Conservation (phyloP, 2,329 filamentous ascomycete genomes). For the Aspergillus japonicus region DNA sequence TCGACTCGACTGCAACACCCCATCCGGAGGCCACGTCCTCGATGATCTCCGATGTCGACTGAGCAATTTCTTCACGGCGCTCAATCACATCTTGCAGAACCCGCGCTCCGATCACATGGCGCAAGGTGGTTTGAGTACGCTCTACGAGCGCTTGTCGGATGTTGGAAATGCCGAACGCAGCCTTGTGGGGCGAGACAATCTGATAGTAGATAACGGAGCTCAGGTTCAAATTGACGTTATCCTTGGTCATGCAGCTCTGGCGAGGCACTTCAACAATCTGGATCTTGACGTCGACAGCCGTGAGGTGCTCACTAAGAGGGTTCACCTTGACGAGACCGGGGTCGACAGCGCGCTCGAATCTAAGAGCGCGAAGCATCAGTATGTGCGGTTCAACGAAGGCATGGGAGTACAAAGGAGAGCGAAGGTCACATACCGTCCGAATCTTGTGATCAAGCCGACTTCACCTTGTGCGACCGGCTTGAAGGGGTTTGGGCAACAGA, state of each 20-base stretch:
- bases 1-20: constrained; percentile 95
- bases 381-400: neutral
- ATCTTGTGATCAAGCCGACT: constrained; percentile 92
- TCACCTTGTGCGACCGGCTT: constrained; percentile 90
- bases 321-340: constrained; percentile 97
- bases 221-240: constrained; percentile 91
- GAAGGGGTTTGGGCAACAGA: constrained; percentile 93
- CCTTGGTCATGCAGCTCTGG: constrained; percentile 99
- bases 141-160: constrained; percentile 95
- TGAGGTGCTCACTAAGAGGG: constrained; percentile 83
- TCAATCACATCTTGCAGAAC: constrained; percentile 98
- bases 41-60: constrained; percentile 94
- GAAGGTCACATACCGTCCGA: constrained; percentile 58
- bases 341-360: constrained; percentile 91
- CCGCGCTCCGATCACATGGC: constrained; percentile 92
- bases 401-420: neutral
- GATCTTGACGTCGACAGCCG: constrained; percentile 97
- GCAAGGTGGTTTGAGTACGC: constrained; percentile 94
- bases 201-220: constrained; percentile 99
- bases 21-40: constrained; percentile 91
- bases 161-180: constrained; percentile 93
- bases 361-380: constrained; percentile 11
- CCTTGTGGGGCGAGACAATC: constrained; percentile 91
- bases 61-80: constrained; percentile 92
- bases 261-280: constrained; percentile 95